Evolutionary conservation across 1,139 yeast species (phyloP), one percentile per base, ranked within the genome.

Genomic region (Magnusiomyces paraingens): DNA sequence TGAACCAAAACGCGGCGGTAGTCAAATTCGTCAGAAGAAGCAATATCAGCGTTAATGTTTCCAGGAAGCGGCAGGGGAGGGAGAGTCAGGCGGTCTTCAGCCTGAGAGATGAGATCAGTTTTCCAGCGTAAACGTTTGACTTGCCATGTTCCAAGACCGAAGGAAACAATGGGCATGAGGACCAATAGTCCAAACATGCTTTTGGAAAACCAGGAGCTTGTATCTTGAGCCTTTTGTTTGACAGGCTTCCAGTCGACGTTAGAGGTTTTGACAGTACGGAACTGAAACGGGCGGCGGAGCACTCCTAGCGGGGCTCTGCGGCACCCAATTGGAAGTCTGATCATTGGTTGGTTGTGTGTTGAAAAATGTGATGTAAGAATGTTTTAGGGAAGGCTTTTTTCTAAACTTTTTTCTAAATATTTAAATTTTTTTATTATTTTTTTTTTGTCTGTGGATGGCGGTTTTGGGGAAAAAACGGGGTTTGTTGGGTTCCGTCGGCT

Each of bases 131-230:
- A 73, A 59, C 99, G 76, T 62, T 81, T 74, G 44, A 88, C 83
- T 71, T 93, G 99, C 99, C 99, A 93, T 55, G 94, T 81, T 1
- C 99, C 99, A 50, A 93, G 73, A 40, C 83, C 85, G 66, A 93
- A 88, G 10, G 96, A 81, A 1, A 90, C 77, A 0, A 90, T 76
- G 0, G 99, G 99, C 86, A 95, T 93, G 22, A 93, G 81, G 46
- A 88, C 64, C 54, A 70, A 58, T 35, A 71, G 61, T 1, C 70
- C 70, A 21, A 69, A 60, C 14, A 60, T 39, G 22, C 63, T 35
- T 72, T 76, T 55, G 59, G 71, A 62, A 21, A 50, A 22, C 18
- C 53, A 42, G 8, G 53, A 43, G 38, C 57, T 42, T 20, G 22
- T n/a, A 10, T 15, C 15, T 14, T 45, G 21, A 6, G 15, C 15